Evolutionary conservation across 2,329 filamentous ascomycete species (phyloP).

Genomic region (Tolypocladium capitatum): DNA sequence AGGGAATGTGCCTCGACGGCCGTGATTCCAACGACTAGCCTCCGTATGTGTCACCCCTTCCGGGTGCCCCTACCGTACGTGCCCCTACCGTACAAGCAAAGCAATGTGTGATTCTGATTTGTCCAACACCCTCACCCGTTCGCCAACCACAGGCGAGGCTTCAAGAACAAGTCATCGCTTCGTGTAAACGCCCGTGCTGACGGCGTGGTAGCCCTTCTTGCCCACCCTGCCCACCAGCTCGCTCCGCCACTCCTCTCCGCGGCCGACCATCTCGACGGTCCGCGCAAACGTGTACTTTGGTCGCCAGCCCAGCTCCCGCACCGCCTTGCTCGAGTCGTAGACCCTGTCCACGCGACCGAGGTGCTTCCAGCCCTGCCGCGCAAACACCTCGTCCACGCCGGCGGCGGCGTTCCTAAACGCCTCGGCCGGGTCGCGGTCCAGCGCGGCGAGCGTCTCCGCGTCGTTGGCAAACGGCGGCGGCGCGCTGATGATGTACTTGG

Average conservation of each 20-base stretch:
- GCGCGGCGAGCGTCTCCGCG: slow-evolving; percentile 13
- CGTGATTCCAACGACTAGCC: background rate
- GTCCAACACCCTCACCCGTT: too few species aligned
- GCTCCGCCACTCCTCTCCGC: slow-evolving; percentile 25
- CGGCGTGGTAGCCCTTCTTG: slow-evolving; percentile 30
- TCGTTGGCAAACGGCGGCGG: slow-evolving; percentile 25
- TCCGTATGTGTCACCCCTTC: background rate
- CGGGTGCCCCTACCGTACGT: background rate
- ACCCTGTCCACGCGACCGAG: slow-evolving; percentile 27
- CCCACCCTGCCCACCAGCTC: slow-evolving; percentile 25
- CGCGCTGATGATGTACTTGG: slow-evolving; percentile 29
- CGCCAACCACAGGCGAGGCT: background rate
- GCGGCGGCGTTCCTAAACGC: slow-evolving; percentile 17
- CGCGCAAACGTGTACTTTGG: slow-evolving; percentile 27
- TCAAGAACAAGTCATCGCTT: slow-evolving; percentile 9
- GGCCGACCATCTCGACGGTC: slow-evolving; percentile 18
- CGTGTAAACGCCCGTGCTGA: slow-evolving; percentile 30
- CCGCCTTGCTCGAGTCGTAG: slow-evolving; percentile 28
- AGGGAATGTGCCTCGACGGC: background rate
- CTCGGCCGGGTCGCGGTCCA: slow-evolving; percentile 19
- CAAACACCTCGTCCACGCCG: slow-evolving; percentile 16
- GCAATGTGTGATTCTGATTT: background rate
- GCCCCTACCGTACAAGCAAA: background rate
- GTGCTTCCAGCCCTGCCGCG: slow-evolving; percentile 21
- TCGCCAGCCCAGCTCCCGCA: slow-evolving; percentile 27